These are phyloP conservation scores for Globisporangium irregulare DNA, from an alignment of 352 stramenopile species.

Conservation along the genomic window DNA sequence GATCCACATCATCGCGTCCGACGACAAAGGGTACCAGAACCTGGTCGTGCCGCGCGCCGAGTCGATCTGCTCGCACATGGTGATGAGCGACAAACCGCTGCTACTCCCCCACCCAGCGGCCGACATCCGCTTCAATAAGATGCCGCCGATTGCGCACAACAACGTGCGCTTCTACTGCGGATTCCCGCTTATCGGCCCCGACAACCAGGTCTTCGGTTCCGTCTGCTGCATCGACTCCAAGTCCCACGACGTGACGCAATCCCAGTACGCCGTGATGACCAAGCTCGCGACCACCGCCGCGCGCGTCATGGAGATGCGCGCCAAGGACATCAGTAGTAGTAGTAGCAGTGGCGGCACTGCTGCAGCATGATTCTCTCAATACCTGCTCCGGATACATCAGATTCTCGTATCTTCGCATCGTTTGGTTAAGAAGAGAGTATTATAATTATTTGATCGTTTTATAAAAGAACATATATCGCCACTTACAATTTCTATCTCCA, in stretches of 20 bases:
- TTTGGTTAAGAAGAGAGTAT: neutral
- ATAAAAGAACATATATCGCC: neutral
- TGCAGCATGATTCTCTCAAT: neutral
- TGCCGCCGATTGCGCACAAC: conserved; percentile 26
- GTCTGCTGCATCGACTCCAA: conserved; percentile 47
- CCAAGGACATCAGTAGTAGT: neutral
- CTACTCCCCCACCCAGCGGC: conserved; percentile 46
- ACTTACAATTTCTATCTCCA: neutral
- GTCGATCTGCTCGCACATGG: conserved; percentile 48
- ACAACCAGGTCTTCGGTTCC: conserved; percentile 39
- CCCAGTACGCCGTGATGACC: conserved; percentile 37
- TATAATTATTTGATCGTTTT: neutral
- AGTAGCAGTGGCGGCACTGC: neutral
- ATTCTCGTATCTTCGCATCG: neutral
- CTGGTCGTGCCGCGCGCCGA: conserved; percentile 35
- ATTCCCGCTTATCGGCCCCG: conserved; percentile 34
- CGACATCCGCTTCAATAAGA: conserved; percentile 48
- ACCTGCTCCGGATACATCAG: too few species aligned
- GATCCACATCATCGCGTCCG: conserved; percentile 38
- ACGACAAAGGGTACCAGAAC: conserved; percentile 25
- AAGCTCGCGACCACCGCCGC: conserved; percentile 36
- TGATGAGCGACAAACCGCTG: conserved; percentile 49
- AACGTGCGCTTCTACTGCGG: conserved; percentile 55
- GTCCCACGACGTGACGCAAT: conserved; percentile 33
- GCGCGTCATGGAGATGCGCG: conserved; percentile 31